These are phyloP conservation scores for Teunomyces pallodes DNA, from an alignment of 805 yeast genomes.

Conservation along the genomic window DNA sequence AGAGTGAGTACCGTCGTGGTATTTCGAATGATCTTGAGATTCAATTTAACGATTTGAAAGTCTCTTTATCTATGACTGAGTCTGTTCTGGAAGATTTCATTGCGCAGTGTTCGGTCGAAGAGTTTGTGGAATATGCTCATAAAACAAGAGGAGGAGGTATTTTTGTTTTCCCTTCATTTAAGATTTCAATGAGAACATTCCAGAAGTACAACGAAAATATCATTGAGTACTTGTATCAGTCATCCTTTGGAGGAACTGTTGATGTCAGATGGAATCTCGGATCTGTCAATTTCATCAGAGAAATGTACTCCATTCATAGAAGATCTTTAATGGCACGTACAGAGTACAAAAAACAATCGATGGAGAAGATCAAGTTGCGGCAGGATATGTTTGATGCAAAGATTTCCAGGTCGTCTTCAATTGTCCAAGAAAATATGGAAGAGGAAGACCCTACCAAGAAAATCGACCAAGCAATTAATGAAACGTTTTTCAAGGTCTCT, in stretches of 20 bases:
- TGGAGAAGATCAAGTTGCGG: constrained; percentile 33
- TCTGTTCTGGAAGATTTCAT: constrained; percentile 51
- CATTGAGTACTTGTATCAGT: constrained; percentile 65
- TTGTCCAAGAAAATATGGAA: constrained; percentile 13
- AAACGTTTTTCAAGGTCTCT: constrained; percentile 37
- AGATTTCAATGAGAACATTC: constrained; percentile 72
- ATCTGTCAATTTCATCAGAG: constrained; percentile 82
- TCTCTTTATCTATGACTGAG: constrained; percentile 63
- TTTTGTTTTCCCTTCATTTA: constrained; percentile 73
- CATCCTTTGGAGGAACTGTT: constrained; percentile 84
- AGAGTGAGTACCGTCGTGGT: constrained; percentile 42
- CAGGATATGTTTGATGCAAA: constrained; percentile 15
- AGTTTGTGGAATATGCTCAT: constrained; percentile 54
- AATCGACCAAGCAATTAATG: constrained; percentile 37
- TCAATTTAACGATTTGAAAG: constrained; percentile 58
- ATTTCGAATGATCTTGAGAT: constrained; percentile 59
- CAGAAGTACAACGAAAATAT: constrained; percentile 51
- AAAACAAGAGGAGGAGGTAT: constrained; percentile 77
- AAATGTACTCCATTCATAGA: constrained; percentile 87
- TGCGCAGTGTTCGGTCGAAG: constrained; percentile 45
- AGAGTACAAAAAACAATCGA: constrained; percentile 29
- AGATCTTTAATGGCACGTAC: constrained; percentile 65
- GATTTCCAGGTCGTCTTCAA: constrained; percentile 8
- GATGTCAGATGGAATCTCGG: constrained; percentile 95
- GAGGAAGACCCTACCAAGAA: constrained; percentile 20